Conservation (phyloP, 2,329 filamentous ascomycete genomes). For the Fusarium agapanthi region DNA sequence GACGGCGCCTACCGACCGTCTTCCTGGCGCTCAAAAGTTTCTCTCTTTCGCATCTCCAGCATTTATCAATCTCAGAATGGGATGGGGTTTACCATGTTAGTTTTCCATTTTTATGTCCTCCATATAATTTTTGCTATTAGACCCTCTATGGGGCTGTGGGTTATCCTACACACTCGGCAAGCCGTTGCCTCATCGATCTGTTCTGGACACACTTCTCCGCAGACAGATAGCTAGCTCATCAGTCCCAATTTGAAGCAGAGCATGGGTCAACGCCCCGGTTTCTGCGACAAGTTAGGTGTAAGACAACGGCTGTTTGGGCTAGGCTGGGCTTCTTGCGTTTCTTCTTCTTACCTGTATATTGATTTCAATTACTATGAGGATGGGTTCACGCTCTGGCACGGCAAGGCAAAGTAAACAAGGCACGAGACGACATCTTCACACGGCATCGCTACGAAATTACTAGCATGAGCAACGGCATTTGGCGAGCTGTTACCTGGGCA, state of each 20-base stretch:
- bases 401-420: conserved; percentile 10
- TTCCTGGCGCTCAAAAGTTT: conserved; percentile 42
- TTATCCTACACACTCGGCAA: background rate
- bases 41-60: conserved; percentile 26
- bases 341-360: conserved; percentile 15
- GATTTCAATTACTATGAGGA: conserved; percentile 12
- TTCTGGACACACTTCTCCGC: background rate
- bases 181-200: background rate
- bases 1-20: background rate
- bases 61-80: conserved; percentile 22
- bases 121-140: background rate
- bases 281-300: conserved; percentile 2
- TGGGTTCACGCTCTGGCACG: background rate
- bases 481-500: conserved; percentile 28
- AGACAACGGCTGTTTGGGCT: conserved; percentile 2
- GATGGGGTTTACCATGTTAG: conserved; percentile 30
- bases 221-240: background rate
- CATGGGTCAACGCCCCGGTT: conserved; percentile 6
- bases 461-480: conserved; percentile 24
- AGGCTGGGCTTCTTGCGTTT: background rate
- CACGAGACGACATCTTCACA: conserved; percentile 18
- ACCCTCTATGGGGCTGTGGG: background rate
- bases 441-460: conserved; percentile 19
- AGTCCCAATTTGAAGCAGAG: conserved; percentile 5
- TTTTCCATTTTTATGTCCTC: background rate